Base-by-base conservation (phyloP, 1,284 basidiomycete genomes). In the Thecaphora thlaspeos region DNA sequence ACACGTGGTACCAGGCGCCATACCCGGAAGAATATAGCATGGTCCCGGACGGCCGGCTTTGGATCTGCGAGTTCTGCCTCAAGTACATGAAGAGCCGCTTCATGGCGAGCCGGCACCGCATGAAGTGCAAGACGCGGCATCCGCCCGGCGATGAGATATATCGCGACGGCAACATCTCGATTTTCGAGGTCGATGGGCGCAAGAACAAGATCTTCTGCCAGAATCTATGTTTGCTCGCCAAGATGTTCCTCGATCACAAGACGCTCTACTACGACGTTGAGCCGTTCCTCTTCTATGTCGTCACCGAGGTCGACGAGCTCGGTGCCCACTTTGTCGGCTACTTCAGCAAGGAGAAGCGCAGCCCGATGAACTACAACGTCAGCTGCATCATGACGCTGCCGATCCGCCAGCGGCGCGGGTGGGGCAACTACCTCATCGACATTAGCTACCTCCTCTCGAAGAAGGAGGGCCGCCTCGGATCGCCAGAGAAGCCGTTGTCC, bases 131-230 rank as follows among this genome's bases (percentile, higher is more conserved):
- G 78, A 84, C 86, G 52, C 83, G 90, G 51, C 90, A 94, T 82
- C 94, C 95, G 2, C 95, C 95, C 2, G 95, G 95, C 14, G 93
- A 98, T 78, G 95, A 98, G 79, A 97, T 99, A 47, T 98, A 99
- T 77, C 84, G 94, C 39, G 92, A 96, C 77, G 87, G 87, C 28
- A 79, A 79, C 41, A 83, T 97, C 32, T 94, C 91, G 11, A 88
- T 99, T 51, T 99, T 95, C 74, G 95, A 99, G 78, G 93, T 99
- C 23, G 95, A 98, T 77, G 95, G 95, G 41, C 84, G 94, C 65
- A 92, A 92, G 81, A 96, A 96, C 83, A 98, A 97, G 54, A 97
- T 97, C 71, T 99, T 97, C 79, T 98, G 95, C 78, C 95, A 98
- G 79, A 97, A 99, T 77, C 84, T 99, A n/a, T 98, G 95, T 80